Evolutionary conservation across 768 basidiomycete species (phyloP), one percentile per base, ranked within the genome.

Genomic region (Suillus subaureus): DNA sequence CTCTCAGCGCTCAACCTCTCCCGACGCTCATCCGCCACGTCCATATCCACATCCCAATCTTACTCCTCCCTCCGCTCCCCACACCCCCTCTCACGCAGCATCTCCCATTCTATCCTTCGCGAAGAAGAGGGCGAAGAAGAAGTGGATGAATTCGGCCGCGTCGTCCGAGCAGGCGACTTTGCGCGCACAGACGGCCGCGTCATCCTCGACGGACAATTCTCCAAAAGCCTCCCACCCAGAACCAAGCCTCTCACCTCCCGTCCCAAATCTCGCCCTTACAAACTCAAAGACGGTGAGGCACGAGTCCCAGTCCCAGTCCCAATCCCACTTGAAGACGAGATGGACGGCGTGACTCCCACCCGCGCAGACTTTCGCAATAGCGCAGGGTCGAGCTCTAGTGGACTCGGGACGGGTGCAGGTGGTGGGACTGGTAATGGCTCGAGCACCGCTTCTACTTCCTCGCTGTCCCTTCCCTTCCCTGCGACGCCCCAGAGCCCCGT

Each of bases 1-100:
- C 75, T 91, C 6, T 90, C 89, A 6, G 75, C 81, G 0, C 82
- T 90, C 61, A 83, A 84, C 69, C 78, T 89, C 21, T 77, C 82
- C 1, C 78, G 80, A 6, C 80, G 79, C 7, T 75, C 82, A 16
- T 88, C 85, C 0, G 75, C 79, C 1, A 78, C 82, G 6, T 85
- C 84, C 11, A 70, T 84, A 43, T 54, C 68, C 35, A 64, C 47
- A 2, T 71, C 72, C 9, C 69, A 73, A 16, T 28, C 69, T 0
- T 49, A 54, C 15, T 64, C 67, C 0, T 62, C 61, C 16, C 45
- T 35, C 26, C 61, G 61, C 49, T 62, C 61, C 3, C 12, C 70
- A 16, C 66, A 69, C 6, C 70, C 75, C 6, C 62, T 77, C 35
- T 62, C 74, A 9, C 66, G 72, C 4, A 78, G 75, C 39, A 69